A percentile compares a stretch with the other conserved stretches of the same genome.
Evolutionary conservation across 257 asterid genomes (phyloP).

Genomic region (Euphrasia confusa): DNA sequence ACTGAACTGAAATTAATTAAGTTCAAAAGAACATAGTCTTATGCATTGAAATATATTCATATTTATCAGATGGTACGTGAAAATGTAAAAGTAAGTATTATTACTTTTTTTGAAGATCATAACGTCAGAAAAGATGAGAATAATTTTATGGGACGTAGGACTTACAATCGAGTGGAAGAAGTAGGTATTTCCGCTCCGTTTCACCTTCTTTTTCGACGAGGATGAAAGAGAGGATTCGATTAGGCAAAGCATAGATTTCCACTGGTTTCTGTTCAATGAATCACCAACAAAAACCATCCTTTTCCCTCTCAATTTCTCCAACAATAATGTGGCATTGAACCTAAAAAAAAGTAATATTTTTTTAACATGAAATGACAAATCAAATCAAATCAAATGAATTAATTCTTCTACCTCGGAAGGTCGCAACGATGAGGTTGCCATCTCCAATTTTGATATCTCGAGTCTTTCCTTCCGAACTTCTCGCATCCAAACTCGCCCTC

Average conservation of each 20-base stretch:
- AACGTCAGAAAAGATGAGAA: no score
- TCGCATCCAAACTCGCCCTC: constrained; percentile 49
- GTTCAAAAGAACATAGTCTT: no score
- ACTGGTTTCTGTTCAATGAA: constrained; percentile 57
- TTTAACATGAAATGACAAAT: no score
- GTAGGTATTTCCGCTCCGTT: constrained; percentile 31
- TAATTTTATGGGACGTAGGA: no score
- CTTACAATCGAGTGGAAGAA: constrained; percentile 46
- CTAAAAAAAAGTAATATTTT: constrained; percentile 13
- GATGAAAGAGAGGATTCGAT: constrained; percentile 39
- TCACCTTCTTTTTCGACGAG: constrained; percentile 26
- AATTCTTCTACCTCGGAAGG: constrained; percentile 50
- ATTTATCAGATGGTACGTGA: no score
- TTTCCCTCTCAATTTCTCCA: constrained; percentile 57
- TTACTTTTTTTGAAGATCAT: no score
- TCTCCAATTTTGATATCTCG: constrained; percentile 1
- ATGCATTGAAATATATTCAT: no score
- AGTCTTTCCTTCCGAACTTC: constrained; percentile 41
- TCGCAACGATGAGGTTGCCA: constrained; percentile 53
- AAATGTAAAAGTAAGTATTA: no score
- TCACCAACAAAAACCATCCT: constrained; percentile 62
- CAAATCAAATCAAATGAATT: no score
- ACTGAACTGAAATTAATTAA: no score
- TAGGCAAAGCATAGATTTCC: constrained; percentile 61
- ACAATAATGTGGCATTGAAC: constrained; percentile 43